Evolutionary conservation across 176 grass and related monocot species (phyloP).

Genomic region (Chrysopogon serrulatus): DNA sequence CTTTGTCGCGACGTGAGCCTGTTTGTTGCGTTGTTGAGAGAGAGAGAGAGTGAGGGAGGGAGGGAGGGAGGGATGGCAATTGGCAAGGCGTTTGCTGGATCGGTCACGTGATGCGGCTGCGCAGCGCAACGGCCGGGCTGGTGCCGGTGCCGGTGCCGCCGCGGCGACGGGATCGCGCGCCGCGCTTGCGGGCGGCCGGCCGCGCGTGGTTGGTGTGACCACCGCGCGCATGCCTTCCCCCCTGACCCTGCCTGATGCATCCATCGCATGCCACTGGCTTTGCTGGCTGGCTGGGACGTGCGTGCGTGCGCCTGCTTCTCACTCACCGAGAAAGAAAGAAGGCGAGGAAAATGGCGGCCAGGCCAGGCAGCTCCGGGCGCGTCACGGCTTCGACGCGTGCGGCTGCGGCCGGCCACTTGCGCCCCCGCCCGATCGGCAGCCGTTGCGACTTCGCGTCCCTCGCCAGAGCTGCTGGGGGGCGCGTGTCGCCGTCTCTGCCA

Average conservation of each 20-base stretch:
- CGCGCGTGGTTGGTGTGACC: conserved; percentile 29
- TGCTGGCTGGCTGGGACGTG: no score
- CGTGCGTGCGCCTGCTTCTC: no score
- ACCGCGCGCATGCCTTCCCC: background rate
- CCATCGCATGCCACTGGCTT: background rate
- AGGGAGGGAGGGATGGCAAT: background rate
- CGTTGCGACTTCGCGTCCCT: no score
- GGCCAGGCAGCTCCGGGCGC: no score
- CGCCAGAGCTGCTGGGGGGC: no score
- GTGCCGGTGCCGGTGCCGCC: background rate
- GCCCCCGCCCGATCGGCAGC: no score
- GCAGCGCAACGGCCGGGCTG: conserved; percentile 3
- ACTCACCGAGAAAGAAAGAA: no score
- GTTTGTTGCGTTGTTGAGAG: background rate
- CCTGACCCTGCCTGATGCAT: background rate
- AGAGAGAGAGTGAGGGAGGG: background rate
- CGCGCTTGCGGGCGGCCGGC: no score
- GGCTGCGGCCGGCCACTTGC: no score
- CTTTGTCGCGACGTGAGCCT: conserved; percentile 2
- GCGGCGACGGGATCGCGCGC: conserved; percentile 4
- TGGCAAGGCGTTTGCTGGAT: background rate
- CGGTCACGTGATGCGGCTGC: background rate
- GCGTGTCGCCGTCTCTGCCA: no score
- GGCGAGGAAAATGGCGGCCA: no score
- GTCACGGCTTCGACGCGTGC: no score